Conservation (phyloP, 352 stramenopile species). For the Pythium pectinolyticum region DNA sequence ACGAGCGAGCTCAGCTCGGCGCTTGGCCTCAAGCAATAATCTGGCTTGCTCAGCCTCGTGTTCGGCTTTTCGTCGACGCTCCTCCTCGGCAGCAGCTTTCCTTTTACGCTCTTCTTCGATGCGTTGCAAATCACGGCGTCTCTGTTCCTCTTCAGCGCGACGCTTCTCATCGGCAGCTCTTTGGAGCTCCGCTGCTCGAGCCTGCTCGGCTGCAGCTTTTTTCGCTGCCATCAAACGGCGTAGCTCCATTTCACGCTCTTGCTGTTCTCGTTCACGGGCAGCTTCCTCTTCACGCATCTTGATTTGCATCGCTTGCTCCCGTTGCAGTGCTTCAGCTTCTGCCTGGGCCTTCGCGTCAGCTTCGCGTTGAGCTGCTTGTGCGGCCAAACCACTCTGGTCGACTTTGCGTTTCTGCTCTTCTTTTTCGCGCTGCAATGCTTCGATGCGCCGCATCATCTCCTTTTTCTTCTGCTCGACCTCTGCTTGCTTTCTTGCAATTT, state of each 20-base stretch:
- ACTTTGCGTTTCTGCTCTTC: slow-evolving; percentile 39
- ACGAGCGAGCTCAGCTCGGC: slow-evolving; percentile 45
- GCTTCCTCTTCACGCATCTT: slow-evolving; percentile 30
- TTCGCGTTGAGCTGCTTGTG: slow-evolving; percentile 32
- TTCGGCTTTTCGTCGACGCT: slow-evolving; percentile 46
- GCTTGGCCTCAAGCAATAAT: slow-evolving; percentile 43
- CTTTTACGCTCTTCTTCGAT: slow-evolving; percentile 50
- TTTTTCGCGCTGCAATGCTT: slow-evolving; percentile 40
- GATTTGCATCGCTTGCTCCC: slow-evolving; percentile 9
- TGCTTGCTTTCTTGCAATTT: slow-evolving; percentile 55
- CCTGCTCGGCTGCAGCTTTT: slow-evolving; percentile 21
- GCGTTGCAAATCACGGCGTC: slow-evolving; percentile 17
- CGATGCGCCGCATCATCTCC: slow-evolving; percentile 44
- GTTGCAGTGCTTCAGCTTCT: slow-evolving; percentile 13
- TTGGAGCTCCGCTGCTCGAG: slow-evolving; percentile 17
- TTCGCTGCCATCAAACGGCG: slow-evolving; percentile 11
- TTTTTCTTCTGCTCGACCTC: slow-evolving; percentile 63
- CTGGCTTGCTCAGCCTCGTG: slow-evolving; percentile 40
- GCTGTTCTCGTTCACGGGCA: slow-evolving; percentile 2
- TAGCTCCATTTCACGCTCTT: slow-evolving; percentile 14
- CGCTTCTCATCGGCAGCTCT: slow-evolving; percentile 24
- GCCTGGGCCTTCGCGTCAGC: slow-evolving; percentile 39
- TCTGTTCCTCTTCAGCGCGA: slow-evolving; percentile 18
- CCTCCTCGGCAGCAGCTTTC: slow-evolving; percentile 31
- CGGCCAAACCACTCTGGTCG: background rate